A percentile compares a stretch with the other conserved stretches of the same genome.
Conservation (phyloP, 345 rosid genomes). For the Rhodamnia argentea region DNA sequence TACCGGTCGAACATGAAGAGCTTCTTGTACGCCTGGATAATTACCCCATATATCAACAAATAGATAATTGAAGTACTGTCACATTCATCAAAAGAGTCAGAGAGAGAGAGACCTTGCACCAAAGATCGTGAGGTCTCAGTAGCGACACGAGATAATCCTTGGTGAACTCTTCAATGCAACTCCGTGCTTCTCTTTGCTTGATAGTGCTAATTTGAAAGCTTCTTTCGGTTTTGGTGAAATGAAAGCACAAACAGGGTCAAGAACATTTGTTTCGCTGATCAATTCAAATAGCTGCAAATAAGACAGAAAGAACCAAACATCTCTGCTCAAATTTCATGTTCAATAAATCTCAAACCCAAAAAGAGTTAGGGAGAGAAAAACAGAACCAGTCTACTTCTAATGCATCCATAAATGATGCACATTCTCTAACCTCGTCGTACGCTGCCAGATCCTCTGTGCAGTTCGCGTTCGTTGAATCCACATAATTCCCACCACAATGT, state of each 20-base stretch:
- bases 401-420: background rate
- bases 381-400: background rate
- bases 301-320: background rate
- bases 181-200: background rate
- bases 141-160: background rate
- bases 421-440: background rate
- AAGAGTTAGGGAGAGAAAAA: background rate
- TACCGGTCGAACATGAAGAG: no score
- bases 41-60: no score
- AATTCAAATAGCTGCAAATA: background rate
- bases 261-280: background rate
- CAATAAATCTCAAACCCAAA: background rate
- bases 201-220: background rate
- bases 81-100: no score
- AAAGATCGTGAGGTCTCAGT: background rate
- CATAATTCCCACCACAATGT: background rate
- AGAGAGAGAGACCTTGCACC: background rate
- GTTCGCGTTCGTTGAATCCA: background rate
- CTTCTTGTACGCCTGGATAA: no score
- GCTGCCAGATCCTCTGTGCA: background rate
- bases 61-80: no score
- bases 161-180: background rate
- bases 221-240: background rate
- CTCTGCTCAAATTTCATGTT: background rate
- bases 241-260: background rate